Conservation (phyloP, 2,329 filamentous ascomycete species). For the Cladorrhinum sp. region DNA sequence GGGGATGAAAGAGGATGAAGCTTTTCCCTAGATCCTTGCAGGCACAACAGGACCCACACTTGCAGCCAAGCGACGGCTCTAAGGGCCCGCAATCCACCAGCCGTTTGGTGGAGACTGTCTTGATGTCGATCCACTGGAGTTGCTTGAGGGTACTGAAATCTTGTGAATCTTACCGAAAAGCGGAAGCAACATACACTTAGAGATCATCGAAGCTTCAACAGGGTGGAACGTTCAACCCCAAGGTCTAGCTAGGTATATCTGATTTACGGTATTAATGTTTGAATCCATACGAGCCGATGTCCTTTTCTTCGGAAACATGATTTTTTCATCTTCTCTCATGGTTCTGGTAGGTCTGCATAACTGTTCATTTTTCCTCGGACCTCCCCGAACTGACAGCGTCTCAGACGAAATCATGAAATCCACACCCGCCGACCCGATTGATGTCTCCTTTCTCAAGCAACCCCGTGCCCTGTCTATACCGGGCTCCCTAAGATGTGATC, state of each 20-base stretch:
- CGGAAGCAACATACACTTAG: background rate
- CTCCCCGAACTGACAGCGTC: background rate
- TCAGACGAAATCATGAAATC: background rate
- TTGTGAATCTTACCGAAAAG: background rate
- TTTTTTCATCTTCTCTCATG: background rate
- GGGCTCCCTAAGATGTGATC: background rate
- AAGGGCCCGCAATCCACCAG: conserved; percentile 7
- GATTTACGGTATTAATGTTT: too few relatives aligned
- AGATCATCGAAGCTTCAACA: background rate
- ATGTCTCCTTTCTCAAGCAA: background rate
- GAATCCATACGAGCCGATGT: too few relatives aligned
- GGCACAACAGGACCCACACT: background rate
- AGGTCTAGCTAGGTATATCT: too few relatives aligned
- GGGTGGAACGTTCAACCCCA: too few relatives aligned
- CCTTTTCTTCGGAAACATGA: too few relatives aligned
- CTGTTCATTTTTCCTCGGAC: background rate
- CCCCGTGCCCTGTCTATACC: background rate
- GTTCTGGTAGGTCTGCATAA: background rate
- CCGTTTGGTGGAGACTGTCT: background rate
- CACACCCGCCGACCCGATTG: background rate
- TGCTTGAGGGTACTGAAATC: background rate
- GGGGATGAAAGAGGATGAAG: background rate
- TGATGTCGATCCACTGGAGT: background rate
- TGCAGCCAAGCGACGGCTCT: conserved; percentile 4
- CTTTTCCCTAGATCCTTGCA: conserved; percentile 3